These are phyloP conservation scores for Bolboschoenoplectus hybrid DNA, from an alignment of 202 grass and related monocot genomes.

Conservation along the genomic window DNA sequence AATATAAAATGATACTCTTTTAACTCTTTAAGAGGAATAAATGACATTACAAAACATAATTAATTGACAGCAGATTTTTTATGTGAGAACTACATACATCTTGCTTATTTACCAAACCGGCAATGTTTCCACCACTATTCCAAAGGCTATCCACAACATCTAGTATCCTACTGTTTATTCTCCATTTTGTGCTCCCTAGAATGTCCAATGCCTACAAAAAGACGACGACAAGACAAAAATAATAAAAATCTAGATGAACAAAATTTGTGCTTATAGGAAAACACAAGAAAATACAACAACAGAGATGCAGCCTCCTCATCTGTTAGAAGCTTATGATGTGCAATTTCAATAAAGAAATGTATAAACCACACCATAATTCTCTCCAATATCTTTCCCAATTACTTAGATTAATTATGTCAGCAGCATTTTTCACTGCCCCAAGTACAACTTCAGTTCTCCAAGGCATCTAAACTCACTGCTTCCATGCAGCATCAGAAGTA, in stretches of 20 bases:
- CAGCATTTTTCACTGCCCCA: slow-evolving; percentile 19
- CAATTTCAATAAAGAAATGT: not conserved
- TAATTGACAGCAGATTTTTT: not conserved
- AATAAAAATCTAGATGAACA: slow-evolving; percentile 3
- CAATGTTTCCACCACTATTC: slow-evolving; percentile 79
- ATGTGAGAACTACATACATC: slow-evolving; percentile 61
- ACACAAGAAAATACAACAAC: slow-evolving; percentile 27
- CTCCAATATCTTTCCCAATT: not conserved
- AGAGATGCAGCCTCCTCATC: not conserved
- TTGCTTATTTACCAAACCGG: slow-evolving; percentile 75
- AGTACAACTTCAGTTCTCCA: not conserved
- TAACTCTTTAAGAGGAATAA: not conserved
- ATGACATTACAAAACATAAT: slow-evolving; percentile 18
- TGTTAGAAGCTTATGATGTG: not conserved
- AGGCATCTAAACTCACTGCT: not conserved
- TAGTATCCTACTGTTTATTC: slow-evolving; percentile 85
- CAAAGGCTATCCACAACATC: slow-evolving; percentile 82
- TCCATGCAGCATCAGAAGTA: not conserved
- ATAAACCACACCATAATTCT: not conserved
- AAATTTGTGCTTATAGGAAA: slow-evolving; percentile 18
- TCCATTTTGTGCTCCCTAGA: slow-evolving; percentile 95
- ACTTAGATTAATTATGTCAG: slow-evolving; percentile 12
- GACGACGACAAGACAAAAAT: slow-evolving; percentile 16
- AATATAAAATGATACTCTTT: not conserved
- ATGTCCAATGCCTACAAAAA: slow-evolving; percentile 81